Base-by-base conservation (phyloP, 176 grass and related monocot genomes). In the Oryza punctata region DNA sequence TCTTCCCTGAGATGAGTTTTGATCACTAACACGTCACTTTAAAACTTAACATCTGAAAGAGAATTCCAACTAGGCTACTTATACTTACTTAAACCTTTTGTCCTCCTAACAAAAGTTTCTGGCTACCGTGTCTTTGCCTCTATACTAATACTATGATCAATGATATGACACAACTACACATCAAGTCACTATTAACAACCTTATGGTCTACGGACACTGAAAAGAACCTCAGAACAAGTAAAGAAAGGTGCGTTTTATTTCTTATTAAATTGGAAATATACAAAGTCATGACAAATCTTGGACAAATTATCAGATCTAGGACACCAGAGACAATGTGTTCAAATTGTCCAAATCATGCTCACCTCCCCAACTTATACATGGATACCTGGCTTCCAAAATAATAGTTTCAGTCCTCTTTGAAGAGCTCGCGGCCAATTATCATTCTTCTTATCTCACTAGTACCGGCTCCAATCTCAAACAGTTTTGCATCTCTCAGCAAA, bases 401-500 rank as follows among this genome's bases (percentile, higher is more conserved):
- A 74, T 19, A 74, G 6, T 50, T 41, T 90, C 77, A 94, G 35
- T 91, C 89, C 82, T 96, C 85, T 94, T 99, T 96, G 80, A 99
- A 96, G 71, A 99, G 91, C 67, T 96, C 96, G 78, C 96, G 91
- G 4, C 93, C 93, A 67, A 99, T 99, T 87, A 99, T 96, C 87
- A 99, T 89, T 90, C 93, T 74, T 85, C 96, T 93, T 81, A 91
- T 90, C 87, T 99, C 96, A 78, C 96, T 99, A 75, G 91, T 99
- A n/a, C 96, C 96, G 38, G 96, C 96, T 81, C 96, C 96, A 70
- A 99, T 99, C 88, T 99, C 93, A 75, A 94, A 99, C 29, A 99
- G 49, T 80, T 99, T 96, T n/a, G 96, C 96, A 89, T 96, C 96
- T 94, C 96, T 96, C 77, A 99, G 87, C 72, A 99, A 91, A 63